phyloP scores from a whole-genome alignment of 2,329 filamentous ascomycete genomes.

The Neurospora sp. region DNA sequence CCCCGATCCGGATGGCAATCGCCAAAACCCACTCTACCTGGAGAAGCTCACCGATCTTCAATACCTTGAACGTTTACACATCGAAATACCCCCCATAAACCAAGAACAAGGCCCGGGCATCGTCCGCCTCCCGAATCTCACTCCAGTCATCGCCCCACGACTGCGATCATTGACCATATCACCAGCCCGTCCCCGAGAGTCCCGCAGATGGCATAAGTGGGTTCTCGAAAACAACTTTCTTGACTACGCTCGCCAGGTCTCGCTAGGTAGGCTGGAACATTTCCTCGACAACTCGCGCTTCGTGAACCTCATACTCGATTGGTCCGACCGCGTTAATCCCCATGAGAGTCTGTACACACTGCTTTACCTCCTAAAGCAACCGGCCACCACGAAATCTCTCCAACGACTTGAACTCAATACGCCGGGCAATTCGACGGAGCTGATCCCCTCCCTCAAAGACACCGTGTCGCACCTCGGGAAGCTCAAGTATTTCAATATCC shows the following conservation, averaged over 20 bases:
- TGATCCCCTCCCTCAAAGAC: not conserved
- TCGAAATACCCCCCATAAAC: not conserved
- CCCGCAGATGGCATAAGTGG: not conserved
- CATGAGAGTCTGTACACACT: not conserved
- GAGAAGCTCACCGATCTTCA: not conserved
- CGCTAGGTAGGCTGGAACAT: not conserved
- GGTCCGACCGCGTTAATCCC: not conserved
- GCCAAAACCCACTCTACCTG: not conserved
- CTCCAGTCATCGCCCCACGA: not conserved
- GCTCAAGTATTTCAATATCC: not conserved
- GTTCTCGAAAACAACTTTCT: not conserved
- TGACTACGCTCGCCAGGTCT: not conserved
- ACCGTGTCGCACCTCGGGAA: not conserved
- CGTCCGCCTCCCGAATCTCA: not conserved
- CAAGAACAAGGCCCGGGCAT: not conserved
- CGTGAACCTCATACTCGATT: not conserved
- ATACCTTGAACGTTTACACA: not conserved
- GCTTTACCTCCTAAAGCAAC: not conserved
- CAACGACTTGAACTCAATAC: not conserved
- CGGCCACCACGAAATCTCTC: not conserved
- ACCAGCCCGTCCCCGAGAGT: not conserved
- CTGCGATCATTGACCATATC: not conserved
- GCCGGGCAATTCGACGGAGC: not conserved
- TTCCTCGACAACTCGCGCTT: not conserved
- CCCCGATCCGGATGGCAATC: not conserved